Evolutionary conservation across 2,329 filamentous ascomycete genomes (phyloP).

Genomic region (Microascus cirrosus): DNA sequence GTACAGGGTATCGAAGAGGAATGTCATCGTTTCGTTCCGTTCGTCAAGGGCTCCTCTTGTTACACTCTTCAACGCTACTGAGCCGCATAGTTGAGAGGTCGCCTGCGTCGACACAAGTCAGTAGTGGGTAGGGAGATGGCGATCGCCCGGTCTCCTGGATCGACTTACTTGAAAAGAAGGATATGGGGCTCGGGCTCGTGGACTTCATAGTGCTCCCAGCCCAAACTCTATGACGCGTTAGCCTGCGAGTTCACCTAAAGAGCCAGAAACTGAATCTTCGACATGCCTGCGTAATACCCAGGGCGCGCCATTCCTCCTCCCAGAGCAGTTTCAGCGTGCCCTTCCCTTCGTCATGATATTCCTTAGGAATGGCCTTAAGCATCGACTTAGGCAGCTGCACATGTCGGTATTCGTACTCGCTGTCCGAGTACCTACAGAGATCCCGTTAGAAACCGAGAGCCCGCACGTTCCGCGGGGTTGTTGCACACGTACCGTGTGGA

Average conservation of each 20-base stretch:
- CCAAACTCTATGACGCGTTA: constrained; percentile 59
- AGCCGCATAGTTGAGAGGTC: constrained; percentile 75
- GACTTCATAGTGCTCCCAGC: constrained; percentile 99
- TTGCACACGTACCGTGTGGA: constrained; percentile 61
- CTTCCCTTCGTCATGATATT: constrained; percentile 81
- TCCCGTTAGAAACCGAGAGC: constrained; percentile 4
- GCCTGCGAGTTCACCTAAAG: background rate
- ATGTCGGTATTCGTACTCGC: constrained; percentile 91
- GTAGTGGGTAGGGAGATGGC: background rate
- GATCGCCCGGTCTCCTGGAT: background rate
- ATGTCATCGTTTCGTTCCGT: background rate
- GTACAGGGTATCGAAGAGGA: constrained; percentile 5
- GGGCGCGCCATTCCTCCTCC: constrained; percentile 96
- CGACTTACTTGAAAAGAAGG: constrained; percentile 80
- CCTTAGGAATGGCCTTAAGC: constrained; percentile 92
- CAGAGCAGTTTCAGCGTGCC: constrained; percentile 92
- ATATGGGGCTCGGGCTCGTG: constrained; percentile 98
- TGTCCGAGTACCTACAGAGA: constrained; percentile 70
- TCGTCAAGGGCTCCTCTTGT: background rate
- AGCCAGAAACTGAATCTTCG: background rate
- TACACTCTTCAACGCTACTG: constrained; percentile 16
- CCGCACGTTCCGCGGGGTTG: background rate
- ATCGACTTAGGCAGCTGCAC: constrained; percentile 96
- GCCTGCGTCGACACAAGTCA: constrained; percentile 33
- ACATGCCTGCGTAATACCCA: constrained; percentile 90